A percentile compares a stretch with the other conserved stretches of the same genome.
Conservation (phyloP, 441 rosid genomes). For the Gossypium gossypioides region DNA sequence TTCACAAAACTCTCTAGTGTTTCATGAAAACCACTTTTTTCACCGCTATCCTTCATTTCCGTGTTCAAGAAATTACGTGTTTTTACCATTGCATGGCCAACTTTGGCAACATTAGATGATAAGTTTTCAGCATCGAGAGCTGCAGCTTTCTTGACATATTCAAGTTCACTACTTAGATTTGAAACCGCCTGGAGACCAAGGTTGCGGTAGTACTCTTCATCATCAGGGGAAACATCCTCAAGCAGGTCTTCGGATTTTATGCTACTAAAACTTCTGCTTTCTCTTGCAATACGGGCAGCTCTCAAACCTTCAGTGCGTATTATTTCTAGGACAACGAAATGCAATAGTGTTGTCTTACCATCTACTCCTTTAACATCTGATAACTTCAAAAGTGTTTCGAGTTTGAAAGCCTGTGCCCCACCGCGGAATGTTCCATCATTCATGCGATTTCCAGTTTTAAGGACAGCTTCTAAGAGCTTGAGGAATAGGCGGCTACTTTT, state of each 20-base stretch:
- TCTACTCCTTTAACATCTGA: slow-evolving; percentile 89
- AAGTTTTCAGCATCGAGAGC: slow-evolving; percentile 66
- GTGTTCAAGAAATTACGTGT: slow-evolving; percentile 54
- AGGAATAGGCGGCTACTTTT: slow-evolving; percentile 73
- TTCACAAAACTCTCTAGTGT: slow-evolving; percentile 59
- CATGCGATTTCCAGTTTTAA: slow-evolving; percentile 97
- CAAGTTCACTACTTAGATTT: slow-evolving; percentile 60
- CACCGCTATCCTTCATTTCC: slow-evolving; percentile 54
- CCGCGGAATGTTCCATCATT: slow-evolving; percentile 96
- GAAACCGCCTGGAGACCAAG: slow-evolving; percentile 87
- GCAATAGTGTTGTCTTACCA: slow-evolving; percentile 96
- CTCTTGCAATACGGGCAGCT: slow-evolving; percentile 61
- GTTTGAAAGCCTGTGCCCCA: slow-evolving; percentile 93
- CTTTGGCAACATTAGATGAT: slow-evolving; percentile 56
- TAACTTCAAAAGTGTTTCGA: slow-evolving; percentile 88
- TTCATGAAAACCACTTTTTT: slow-evolving; percentile 60
- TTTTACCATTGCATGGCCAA: slow-evolving; percentile 47
- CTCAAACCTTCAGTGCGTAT: slow-evolving; percentile 79
- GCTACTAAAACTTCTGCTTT: slow-evolving; percentile 56
- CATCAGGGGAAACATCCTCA: slow-evolving; percentile 48
- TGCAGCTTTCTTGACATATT: slow-evolving; percentile 80
- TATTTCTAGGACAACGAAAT: slow-evolving; percentile 93
- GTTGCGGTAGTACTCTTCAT: slow-evolving; percentile 47
- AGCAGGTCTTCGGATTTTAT: slow-evolving; percentile 62
- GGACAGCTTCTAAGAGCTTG: slow-evolving; percentile 95